Evolutionary conservation across 2,329 filamentous ascomycete genomes (phyloP).

Genomic region (Alternaria hordeiaustralica): DNA sequence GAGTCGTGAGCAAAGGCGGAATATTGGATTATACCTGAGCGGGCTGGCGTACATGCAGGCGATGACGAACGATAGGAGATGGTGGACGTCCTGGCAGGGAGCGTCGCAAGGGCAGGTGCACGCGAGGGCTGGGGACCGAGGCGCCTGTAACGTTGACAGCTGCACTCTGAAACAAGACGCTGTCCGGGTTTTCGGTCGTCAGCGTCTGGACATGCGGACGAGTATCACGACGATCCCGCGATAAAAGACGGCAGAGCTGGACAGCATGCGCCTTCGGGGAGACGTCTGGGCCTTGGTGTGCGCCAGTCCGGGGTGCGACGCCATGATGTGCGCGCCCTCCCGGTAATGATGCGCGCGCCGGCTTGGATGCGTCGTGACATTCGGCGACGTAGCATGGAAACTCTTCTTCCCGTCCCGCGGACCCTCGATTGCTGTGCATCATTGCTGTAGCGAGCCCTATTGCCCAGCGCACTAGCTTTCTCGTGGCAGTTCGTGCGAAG

Average conservation of each 20-base stretch:
- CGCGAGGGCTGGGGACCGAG: constrained; percentile 14
- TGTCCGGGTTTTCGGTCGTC: not conserved
- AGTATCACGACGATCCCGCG: not conserved
- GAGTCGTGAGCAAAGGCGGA: constrained; percentile 15
- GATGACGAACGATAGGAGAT: constrained; percentile 23
- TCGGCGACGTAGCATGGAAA: constrained; percentile 23
- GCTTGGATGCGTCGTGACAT: constrained; percentile 14
- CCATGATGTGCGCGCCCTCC: constrained; percentile 22
- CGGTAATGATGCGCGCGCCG: constrained; percentile 20
- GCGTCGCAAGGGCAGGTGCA: constrained; percentile 16
- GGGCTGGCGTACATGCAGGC: constrained; percentile 20
- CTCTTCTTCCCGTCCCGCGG: constrained; percentile 9
- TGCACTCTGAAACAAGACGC: constrained; percentile 2
- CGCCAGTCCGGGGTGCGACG: constrained; percentile 8
- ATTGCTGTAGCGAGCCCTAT: constrained; percentile 10
- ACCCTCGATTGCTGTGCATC: constrained; percentile 8
- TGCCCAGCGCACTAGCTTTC: constrained; percentile 3
- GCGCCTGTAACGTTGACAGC: constrained; percentile 9
- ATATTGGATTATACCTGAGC: constrained; percentile 20
- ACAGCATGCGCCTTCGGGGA: not conserved
- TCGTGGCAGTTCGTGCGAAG: constrained; percentile 1
- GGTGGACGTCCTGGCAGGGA: constrained; percentile 7
- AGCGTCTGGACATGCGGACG: not conserved
- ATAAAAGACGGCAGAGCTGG: not conserved
- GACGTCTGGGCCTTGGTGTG: constrained; percentile 8